These are phyloP conservation scores for Ulota crispa DNA, from an alignment of 225 moss, liverwort and hornwort species.

Conservation along the genomic window DNA sequence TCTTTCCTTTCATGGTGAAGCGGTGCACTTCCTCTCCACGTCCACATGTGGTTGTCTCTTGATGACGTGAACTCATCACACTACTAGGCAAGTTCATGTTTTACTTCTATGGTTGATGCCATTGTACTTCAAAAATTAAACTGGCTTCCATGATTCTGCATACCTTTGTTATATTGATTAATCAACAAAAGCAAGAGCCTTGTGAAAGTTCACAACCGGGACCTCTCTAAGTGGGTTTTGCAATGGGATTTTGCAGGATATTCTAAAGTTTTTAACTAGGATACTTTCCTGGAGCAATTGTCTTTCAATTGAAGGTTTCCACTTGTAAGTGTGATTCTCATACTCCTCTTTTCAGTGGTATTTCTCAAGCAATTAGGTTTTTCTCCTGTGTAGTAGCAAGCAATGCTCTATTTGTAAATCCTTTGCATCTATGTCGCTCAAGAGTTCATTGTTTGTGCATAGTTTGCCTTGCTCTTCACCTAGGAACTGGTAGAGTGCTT, in stretches of 20 bases:
- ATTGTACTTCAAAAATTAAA: not conserved
- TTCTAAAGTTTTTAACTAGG: not conserved
- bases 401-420: not conserved
- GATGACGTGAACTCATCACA: not conserved
- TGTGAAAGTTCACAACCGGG: not conserved
- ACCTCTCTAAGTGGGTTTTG: not conserved
- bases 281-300: not conserved
- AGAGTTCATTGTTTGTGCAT: not conserved
- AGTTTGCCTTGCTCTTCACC: not conserved
- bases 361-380: not conserved
- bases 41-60: not conserved
- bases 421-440: not conserved
- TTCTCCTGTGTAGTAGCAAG: not conserved
- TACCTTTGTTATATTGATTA: not conserved
- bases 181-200: not conserved
- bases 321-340: not conserved
- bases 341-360: not conserved
- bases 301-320: too few relatives aligned
- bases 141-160: not conserved
- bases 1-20: slow-evolving; percentile 9
- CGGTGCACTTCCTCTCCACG: not conserved
- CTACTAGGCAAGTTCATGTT: not conserved
- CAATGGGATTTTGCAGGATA: not conserved
- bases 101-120: not conserved
- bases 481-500: slow-evolving; percentile 1